A percentile compares a stretch with the other conserved stretches of the same genome.
Evolutionary conservation across 805 yeast genomes (phyloP).

Genomic region (Kluyveromyces nonfermentans): DNA sequence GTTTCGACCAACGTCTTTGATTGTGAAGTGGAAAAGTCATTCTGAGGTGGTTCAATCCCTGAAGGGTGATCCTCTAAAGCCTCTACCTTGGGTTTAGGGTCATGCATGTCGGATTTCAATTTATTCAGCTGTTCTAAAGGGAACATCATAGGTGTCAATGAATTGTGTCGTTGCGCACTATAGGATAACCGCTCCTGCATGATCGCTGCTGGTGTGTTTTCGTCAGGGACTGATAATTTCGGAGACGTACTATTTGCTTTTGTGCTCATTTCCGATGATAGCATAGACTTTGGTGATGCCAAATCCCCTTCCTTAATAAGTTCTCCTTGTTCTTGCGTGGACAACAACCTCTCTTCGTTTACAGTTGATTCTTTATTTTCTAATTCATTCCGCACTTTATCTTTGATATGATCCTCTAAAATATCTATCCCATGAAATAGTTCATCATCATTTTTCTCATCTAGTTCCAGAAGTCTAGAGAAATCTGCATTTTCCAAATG

Average conservation of each 20-base stretch:
- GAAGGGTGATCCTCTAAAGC: neutral
- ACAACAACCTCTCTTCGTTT: neutral
- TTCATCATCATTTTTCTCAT: slow-evolving; percentile 26
- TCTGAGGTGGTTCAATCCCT: neutral
- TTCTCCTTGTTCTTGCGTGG: neutral
- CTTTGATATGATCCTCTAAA: slow-evolving; percentile 13
- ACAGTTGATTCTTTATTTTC: neutral
- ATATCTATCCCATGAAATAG: slow-evolving; percentile 15
- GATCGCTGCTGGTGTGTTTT: slow-evolving; percentile 18
- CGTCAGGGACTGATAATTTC: slow-evolving; percentile 5
- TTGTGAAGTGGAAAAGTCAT: neutral
- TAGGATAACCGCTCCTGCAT: slow-evolving; percentile 12
- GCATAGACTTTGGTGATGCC: slow-evolving; percentile 1
- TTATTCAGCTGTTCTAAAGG: slow-evolving; percentile 1
- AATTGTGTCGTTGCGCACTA: slow-evolving; percentile 17
- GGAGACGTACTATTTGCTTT: slow-evolving; percentile 1
- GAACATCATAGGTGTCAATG: slow-evolving; percentile 17
- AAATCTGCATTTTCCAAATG: slow-evolving; percentile 23
- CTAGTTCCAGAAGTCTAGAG: slow-evolving; percentile 25
- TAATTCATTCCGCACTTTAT: slow-evolving; percentile 3
- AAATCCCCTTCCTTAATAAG: neutral
- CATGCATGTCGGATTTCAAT: slow-evolving; percentile 2
- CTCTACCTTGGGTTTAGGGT: slow-evolving; percentile 1
- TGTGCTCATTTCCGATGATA: neutral
- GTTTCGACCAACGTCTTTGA: neutral